A percentile compares a stretch with the other conserved stretches of the same genome.
These are phyloP conservation scores for Microcyclospora tardicrescens DNA, from an alignment of 2,329 filamentous ascomycete species.

Conservation along the genomic window DNA sequence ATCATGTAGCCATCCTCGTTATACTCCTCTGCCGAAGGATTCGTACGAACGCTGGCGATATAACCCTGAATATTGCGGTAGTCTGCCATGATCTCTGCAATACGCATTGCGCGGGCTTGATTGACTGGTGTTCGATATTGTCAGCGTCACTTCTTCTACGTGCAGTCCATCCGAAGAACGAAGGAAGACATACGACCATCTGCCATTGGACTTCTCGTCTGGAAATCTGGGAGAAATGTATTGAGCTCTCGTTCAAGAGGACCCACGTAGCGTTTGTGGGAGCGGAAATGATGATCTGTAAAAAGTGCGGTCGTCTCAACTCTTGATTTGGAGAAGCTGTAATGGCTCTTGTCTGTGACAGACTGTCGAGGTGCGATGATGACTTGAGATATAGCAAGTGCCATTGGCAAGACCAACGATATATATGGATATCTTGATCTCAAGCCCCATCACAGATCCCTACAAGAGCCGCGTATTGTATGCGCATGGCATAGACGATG, in stretches of 20 bases:
- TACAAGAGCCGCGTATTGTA: too few species aligned
- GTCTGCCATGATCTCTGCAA: conserved; percentile 52
- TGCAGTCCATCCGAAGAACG: conserved; percentile 18
- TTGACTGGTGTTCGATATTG: conserved; percentile 37
- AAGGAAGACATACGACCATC: conserved; percentile 36
- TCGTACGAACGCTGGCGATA: conserved; percentile 41
- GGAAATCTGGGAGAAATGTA: neutral
- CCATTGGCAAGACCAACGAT: too few species aligned
- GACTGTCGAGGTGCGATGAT: too few species aligned
- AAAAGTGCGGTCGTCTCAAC: too few species aligned
- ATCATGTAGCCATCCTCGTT: conserved; percentile 47
- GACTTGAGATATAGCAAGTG: too few species aligned
- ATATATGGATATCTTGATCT: too few species aligned
- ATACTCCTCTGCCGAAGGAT: conserved; percentile 41
- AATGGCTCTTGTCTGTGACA: too few species aligned
- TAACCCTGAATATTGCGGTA: conserved; percentile 49
- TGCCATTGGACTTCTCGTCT: conserved; percentile 32
- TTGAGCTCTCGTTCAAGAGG: neutral
- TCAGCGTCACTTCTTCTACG: conserved; percentile 5
- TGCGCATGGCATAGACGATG: too few species aligned
- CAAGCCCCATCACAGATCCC: too few species aligned
- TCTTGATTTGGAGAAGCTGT: too few species aligned
- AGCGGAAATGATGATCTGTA: too few species aligned
- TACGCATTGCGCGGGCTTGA: conserved; percentile 48
- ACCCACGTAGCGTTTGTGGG: too few species aligned